Conservation (phyloP, 305 asterid species). For the Solanum aculeatissimum region DNA sequence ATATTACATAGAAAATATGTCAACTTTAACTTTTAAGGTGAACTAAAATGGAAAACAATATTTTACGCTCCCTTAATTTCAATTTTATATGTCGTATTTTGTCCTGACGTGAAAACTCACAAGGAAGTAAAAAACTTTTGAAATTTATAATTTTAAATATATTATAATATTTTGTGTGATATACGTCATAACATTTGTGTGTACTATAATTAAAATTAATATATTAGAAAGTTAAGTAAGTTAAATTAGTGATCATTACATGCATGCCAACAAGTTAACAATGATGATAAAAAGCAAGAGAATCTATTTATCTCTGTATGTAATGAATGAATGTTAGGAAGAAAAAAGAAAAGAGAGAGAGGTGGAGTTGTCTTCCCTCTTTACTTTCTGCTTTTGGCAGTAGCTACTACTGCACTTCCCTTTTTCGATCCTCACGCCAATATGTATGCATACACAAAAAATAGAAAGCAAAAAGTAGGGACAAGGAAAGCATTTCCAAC, state of each 20-base stretch:
- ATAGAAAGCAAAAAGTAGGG: background rate
- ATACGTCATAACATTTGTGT: too few species aligned
- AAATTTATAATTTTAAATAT: background rate
- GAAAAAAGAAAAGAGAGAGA: background rate
- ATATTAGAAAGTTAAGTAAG: too few species aligned
- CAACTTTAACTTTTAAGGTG: background rate
- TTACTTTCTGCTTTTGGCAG: constrained; percentile 17
- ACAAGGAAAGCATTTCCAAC: constrained; percentile 18
- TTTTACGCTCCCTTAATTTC: background rate
- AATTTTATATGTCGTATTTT: background rate
- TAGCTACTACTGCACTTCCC: background rate
- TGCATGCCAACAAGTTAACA: background rate
- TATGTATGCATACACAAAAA: background rate
- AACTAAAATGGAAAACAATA: background rate
- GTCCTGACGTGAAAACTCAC: background rate
- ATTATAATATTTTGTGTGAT: background rate
- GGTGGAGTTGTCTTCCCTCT: constrained; percentile 25
- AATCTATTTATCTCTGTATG: background rate
- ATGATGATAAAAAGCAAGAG: background rate
- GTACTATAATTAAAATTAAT: too few species aligned
- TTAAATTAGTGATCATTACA: background rate
- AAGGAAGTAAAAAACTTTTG: background rate
- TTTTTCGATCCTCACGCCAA: constrained; percentile 47
- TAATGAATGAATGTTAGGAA: background rate
- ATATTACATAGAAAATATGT: background rate